Base-by-base conservation (phyloP, 129 eudicot genomes). In the Ambrosia artemisiifolia region DNA sequence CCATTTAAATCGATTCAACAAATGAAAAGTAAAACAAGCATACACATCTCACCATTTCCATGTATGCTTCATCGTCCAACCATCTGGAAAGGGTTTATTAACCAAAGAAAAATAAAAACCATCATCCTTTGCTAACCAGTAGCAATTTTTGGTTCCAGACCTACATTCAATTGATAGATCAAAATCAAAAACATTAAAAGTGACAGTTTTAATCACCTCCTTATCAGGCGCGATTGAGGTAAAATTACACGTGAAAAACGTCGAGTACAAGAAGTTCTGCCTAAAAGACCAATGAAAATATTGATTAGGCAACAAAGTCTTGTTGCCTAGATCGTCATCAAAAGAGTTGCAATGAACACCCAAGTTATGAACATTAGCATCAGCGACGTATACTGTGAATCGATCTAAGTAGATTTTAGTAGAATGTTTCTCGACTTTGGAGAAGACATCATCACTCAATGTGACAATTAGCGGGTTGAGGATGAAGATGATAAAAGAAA, bases 261-360 rank as follows among this genome's bases (percentile, higher is more conserved):
- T 59, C 18, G 65, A 59, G 65, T 59, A 30, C 42, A 59, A 24
- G 38, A 59, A 30, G 65, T 59, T 11, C 42, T 59, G 65, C 65
- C 4, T 59, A 59, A 59, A 59, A 1, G 65, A 28, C 17, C 17
- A 30, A 10, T 59, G 65, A 13, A 59, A 59, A 28, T 11, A 59
- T 59, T 59, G 65, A 32, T 32, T 32, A 24, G 65, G 65, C 17
- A 0, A 5, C 42, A 32, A 30, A 18, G 10, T 0, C 19, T 0
- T 59, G 40, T 28, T 17, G 14, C 65, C 65, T 5, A 59, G 34
- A 59, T 59, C 65, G 14, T 59, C 42, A 6, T 59, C 65, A 11
- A 59, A 32, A 3, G 65, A 59, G 40, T 32, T 17, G 18, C 65
- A 59, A 59, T 30, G 65, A 60, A 60, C 65, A 8, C 4, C 12